Conservation (phyloP, 2,329 filamentous ascomycete species). For the Phyllosticta citribraziliensis region DNA sequence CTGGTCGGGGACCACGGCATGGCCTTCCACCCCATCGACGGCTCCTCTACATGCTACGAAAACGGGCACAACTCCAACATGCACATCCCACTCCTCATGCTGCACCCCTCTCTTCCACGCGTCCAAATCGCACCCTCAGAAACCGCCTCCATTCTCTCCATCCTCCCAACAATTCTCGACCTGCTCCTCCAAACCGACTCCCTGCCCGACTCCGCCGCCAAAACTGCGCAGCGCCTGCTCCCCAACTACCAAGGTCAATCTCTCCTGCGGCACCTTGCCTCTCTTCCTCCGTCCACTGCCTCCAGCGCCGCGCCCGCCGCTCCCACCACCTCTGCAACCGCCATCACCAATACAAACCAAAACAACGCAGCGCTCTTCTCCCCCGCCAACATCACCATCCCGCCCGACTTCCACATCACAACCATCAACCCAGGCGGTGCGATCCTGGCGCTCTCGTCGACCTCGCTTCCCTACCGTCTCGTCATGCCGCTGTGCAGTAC, state of each 20-base stretch:
- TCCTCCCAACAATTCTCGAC: constrained; percentile 38
- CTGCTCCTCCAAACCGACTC: constrained; percentile 33
- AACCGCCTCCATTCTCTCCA: constrained; percentile 30
- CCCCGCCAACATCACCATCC: constrained; percentile 14
- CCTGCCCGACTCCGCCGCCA: constrained; percentile 22
- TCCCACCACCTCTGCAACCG: background rate
- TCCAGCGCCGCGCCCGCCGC: background rate
- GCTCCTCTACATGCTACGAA: constrained; percentile 30
- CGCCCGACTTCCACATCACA: constrained; percentile 17
- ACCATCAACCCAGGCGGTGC: constrained; percentile 20
- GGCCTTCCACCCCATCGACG: constrained; percentile 32
- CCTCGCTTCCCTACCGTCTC: constrained; percentile 15
- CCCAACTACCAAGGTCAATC: constrained; percentile 39
- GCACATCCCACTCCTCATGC: constrained; percentile 34
- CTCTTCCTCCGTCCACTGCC: background rate
- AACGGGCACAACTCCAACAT: constrained; percentile 37
- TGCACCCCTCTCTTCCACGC: constrained; percentile 34
- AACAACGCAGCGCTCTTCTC: background rate
- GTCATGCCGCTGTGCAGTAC: constrained; percentile 18
- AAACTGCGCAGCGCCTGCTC: constrained; percentile 30
- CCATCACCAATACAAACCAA: background rate
- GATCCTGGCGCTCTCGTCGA: constrained; percentile 16
- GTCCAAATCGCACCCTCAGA: constrained; percentile 32
- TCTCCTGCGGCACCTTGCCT: constrained; percentile 25
- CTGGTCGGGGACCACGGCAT: constrained; percentile 34